Conservation (phyloP, 805 yeast genomes). For the Candida hungchunana region DNA sequence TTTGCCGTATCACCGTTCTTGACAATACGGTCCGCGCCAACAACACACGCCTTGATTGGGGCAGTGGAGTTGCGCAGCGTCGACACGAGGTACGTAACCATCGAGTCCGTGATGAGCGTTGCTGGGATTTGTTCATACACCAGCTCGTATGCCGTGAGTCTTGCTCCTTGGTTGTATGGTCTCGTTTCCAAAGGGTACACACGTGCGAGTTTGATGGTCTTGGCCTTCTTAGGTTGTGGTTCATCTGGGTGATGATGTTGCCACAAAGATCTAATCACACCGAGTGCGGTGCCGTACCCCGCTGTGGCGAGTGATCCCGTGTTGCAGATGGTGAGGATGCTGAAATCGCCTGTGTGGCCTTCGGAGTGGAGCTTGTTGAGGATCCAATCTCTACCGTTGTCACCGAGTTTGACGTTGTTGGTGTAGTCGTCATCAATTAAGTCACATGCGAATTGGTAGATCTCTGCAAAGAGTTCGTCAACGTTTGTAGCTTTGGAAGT, state of each 20-base stretch:
- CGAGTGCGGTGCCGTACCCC: constrained; percentile 96
- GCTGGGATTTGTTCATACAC: constrained; percentile 84
- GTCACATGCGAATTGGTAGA: constrained; percentile 43
- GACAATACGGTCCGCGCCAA: constrained; percentile 87
- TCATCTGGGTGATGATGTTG: constrained; percentile 28
- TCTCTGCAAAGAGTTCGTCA: constrained; percentile 27
- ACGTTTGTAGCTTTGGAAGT: constrained; percentile 26
- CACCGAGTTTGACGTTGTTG: constrained; percentile 78
- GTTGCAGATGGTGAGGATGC: constrained; percentile 89
- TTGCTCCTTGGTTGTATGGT: constrained; percentile 95
- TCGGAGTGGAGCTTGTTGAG: constrained; percentile 39
- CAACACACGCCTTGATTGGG: constrained; percentile 85
- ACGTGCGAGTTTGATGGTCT: constrained; percentile 51
- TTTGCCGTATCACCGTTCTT: constrained; percentile 94
- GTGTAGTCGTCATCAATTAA: constrained; percentile 71
- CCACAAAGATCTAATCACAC: constrained; percentile 77
- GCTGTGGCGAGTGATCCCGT: constrained; percentile 97
- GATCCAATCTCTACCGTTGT: constrained; percentile 73
- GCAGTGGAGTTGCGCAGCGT: constrained; percentile 34
- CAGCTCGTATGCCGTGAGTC: constrained; percentile 87
- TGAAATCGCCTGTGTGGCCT: constrained; percentile 57
- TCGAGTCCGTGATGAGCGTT: constrained; percentile 84
- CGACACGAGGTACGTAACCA: constrained; percentile 76
- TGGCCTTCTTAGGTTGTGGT: constrained; percentile 25
- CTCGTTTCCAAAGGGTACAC: constrained; percentile 91